These are phyloP conservation scores for Niebla homalea DNA, from an alignment of 495 filamentous ascomycete genomes.

Conservation along the genomic window DNA sequence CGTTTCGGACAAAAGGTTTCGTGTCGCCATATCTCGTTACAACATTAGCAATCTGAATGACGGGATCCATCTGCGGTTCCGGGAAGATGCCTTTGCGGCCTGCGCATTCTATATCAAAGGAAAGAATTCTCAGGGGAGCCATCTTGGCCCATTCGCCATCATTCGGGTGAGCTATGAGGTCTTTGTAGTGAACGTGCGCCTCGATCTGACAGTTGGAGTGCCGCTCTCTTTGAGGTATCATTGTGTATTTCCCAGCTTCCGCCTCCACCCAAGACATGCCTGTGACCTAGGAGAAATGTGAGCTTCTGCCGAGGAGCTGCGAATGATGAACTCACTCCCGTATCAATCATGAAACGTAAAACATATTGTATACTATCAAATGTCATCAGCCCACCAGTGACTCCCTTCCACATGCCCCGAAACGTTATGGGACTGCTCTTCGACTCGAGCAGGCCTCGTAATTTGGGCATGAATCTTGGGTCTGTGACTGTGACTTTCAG, in stretches of 20 bases:
- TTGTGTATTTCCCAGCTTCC: slow-evolving; percentile 54
- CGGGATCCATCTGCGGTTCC: slow-evolving; percentile 77
- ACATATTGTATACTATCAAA: slow-evolving; percentile 95
- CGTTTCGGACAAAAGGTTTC: slow-evolving; percentile 91
- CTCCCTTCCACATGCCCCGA: slow-evolving; percentile 72
- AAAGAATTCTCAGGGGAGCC: slow-evolving; percentile 83
- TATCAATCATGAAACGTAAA: slow-evolving; percentile 94
- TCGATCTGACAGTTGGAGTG: slow-evolving; percentile 95
- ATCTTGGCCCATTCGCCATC: slow-evolving; percentile 97
- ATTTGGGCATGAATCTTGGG: slow-evolving; percentile 60
- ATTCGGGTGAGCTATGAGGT: slow-evolving; percentile 78
- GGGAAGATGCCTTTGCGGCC: slow-evolving; percentile 96
- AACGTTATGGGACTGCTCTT: slow-evolving; percentile 60
- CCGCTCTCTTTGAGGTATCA: slow-evolving; percentile 44
- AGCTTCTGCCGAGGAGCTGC: not conserved
- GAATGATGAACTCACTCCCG: slow-evolving; percentile 38
- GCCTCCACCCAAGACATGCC: slow-evolving; percentile 98
- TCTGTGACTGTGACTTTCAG: slow-evolving; percentile 86
- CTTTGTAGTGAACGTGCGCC: slow-evolving; percentile 62
- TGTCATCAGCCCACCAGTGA: slow-evolving; percentile 58
- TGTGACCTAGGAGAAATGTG: slow-evolving; percentile 39
- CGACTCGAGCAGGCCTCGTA: slow-evolving; percentile 56
- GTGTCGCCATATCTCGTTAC: slow-evolving; percentile 90
- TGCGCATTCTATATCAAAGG: slow-evolving; percentile 98
- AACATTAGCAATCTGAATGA: slow-evolving; percentile 98